phyloP scores from a whole-genome alignment of 345 rosid genomes.

The Hypericum androsaemum region DNA sequence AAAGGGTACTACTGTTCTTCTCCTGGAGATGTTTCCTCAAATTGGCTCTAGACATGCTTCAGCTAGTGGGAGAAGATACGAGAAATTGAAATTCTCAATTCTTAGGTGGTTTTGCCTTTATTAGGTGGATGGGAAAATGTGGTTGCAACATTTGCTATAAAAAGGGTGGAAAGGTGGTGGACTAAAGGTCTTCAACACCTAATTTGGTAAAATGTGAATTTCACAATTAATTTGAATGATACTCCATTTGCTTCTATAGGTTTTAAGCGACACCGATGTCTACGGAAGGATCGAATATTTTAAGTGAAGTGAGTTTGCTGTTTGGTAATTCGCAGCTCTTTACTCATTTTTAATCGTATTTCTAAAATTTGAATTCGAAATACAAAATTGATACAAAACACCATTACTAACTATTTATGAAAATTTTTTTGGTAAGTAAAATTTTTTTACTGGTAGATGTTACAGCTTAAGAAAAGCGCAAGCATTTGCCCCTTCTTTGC shows the following conservation, averaged over 20 bases:
- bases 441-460: too few relatives aligned
- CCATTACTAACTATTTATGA: too few relatives aligned
- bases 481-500: too few relatives aligned
- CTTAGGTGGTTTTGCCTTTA: slow-evolving; percentile 1
- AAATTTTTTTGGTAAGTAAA: too few relatives aligned
- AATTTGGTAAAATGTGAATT: slow-evolving; percentile 65
- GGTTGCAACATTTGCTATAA: slow-evolving; percentile 11
- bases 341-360: too few relatives aligned
- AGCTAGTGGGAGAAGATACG: slow-evolving; percentile 4
- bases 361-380: too few relatives aligned
- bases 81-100: not conserved
- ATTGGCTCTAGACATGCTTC: slow-evolving; percentile 28
- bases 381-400: too few relatives aligned
- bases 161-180: not conserved
- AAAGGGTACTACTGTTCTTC: slow-evolving; percentile 19
- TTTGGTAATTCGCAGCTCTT: too few relatives aligned
- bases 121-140: slow-evolving; percentile 12
- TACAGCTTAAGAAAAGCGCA: too few relatives aligned
- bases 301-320: too few relatives aligned
- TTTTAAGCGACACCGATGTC: slow-evolving; percentile 23
- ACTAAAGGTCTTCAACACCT: slow-evolving; percentile 7
- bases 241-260: slow-evolving; percentile 15
- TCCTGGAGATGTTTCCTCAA: slow-evolving; percentile 32
- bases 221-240: slow-evolving; percentile 20
- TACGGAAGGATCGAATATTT: too few relatives aligned